Base-by-base conservation (phyloP, 192 early-diverging fungal genomes). In the Podila epicladia region DNA sequence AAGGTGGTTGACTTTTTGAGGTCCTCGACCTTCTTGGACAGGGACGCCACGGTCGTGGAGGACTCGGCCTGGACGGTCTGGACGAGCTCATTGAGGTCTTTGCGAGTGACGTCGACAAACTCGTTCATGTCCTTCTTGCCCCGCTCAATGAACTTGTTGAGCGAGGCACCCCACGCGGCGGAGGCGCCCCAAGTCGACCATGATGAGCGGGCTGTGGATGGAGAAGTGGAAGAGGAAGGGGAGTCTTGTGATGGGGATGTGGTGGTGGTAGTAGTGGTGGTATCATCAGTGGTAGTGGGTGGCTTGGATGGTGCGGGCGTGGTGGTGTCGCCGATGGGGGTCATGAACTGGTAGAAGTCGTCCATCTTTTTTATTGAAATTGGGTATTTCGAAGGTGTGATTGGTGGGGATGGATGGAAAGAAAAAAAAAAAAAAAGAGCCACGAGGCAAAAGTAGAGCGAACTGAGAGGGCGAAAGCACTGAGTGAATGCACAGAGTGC, bases 21-120 rank as follows among this genome's bases (percentile, higher is more conserved):
- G 35, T 58, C 74, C 20, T 62, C 75, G 35, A 83, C 72, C 35
- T 62, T 69, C 41, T 83, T 75, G 26, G 62, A 72, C 6, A 83
- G 33, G 15, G 65, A 31, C 22, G 66, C 70, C n/a, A 83, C 19
- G n/a, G 82, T 67, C 6, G 71, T 70, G 9, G 82, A 71, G 31
- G 57, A 65, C 41, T 88, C 87, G 33, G 85, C 83, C n/a, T 72
- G 74, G 31, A 88, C 71, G 11, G 84, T 84, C 31, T 71, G 82
- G 33, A 71, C 85, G 58, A 88, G 83, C 49, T 88, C 87, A 28
- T 84, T 75, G 57, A 88, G 68, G 61, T 88, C 87, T 29, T 85
- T 83, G 55, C 82, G 82, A 11, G 87, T 86, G 55, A 86, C 87
- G 31, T 85, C 82, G 8, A 86, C 87, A 73, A 88, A 75, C 29